Evolutionary conservation across 345 rosid species (phyloP).

Genomic region (Toxicodendron radicans): DNA sequence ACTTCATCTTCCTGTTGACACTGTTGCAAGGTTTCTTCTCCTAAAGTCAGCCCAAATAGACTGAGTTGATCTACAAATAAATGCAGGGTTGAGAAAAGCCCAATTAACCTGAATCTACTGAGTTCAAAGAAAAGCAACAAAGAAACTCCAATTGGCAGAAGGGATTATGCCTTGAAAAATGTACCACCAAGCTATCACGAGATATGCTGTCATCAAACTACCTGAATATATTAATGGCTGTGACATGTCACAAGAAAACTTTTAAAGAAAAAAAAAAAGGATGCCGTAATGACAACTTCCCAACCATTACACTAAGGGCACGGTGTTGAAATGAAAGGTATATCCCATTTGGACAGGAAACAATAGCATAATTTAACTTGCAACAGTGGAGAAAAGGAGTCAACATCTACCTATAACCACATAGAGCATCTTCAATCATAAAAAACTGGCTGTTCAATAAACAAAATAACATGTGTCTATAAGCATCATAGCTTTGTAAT

Average conservation of each 20-base stretch:
- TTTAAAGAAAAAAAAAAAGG: not conserved
- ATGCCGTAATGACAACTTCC: not conserved
- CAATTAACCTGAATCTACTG: not conserved
- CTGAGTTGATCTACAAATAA: constrained; percentile 1
- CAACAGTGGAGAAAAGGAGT: too few relatives aligned
- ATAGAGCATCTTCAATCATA: not conserved
- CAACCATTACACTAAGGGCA: not conserved
- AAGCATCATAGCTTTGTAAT: not conserved
- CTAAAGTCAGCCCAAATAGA: not conserved
- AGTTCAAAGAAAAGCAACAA: not conserved
- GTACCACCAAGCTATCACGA: too few relatives aligned
- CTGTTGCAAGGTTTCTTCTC: not conserved
- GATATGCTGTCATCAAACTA: not conserved
- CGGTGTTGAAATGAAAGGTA: too few relatives aligned
- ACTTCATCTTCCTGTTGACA: not conserved
- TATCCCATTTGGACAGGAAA: too few relatives aligned
- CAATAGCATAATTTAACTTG: too few relatives aligned
- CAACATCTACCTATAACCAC: too few relatives aligned
- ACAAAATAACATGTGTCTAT: not conserved
- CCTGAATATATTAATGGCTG: not conserved
- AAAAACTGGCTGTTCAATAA: not conserved
- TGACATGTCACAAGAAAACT: not conserved
- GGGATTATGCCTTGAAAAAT: not conserved
- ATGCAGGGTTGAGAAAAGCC: not conserved
- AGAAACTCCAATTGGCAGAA: not conserved